These are phyloP conservation scores for Rosa rugosa DNA, from an alignment of 306 rosid species.

Conservation along the genomic window DNA sequence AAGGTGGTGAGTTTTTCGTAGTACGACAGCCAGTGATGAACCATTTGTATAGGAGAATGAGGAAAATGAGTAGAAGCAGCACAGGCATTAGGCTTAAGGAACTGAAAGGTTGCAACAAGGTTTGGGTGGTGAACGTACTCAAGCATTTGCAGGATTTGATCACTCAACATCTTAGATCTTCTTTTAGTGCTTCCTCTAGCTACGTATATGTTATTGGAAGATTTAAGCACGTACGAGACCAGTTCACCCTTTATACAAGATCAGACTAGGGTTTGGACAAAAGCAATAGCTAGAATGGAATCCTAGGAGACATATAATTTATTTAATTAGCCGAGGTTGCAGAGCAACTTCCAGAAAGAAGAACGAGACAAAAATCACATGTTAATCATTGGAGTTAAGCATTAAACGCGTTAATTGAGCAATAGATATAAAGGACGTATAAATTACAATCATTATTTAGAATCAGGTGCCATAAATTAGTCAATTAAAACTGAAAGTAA, in stretches of 20 bases:
- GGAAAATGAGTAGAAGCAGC: background rate
- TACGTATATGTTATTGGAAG: background rate
- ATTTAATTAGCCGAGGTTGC: too few relatives aligned
- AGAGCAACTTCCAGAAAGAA: too few relatives aligned
- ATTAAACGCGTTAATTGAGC: too few relatives aligned
- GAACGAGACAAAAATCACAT: too few relatives aligned
- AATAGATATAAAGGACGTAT: too few relatives aligned
- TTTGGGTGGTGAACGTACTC: background rate
- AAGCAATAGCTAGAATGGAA: too few relatives aligned
- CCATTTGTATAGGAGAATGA: conserved; percentile 22
- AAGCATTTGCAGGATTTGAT: background rate
- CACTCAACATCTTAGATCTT: background rate
- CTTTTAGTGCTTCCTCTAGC: background rate
- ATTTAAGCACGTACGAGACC: background rate
- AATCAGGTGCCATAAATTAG: too few relatives aligned
- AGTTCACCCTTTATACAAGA: background rate
- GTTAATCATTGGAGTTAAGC: too few relatives aligned
- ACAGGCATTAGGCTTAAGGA: background rate
- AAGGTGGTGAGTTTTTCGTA: conserved; percentile 35
- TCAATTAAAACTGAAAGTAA: too few relatives aligned
- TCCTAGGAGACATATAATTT: too few relatives aligned
- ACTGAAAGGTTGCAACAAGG: background rate
- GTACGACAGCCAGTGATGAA: background rate
- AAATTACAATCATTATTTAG: too few relatives aligned
- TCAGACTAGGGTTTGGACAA: background rate